Evolutionary conservation across 2,329 filamentous ascomycete species (phyloP).

Genomic region (Atkinsonella hypoxylon): DNA sequence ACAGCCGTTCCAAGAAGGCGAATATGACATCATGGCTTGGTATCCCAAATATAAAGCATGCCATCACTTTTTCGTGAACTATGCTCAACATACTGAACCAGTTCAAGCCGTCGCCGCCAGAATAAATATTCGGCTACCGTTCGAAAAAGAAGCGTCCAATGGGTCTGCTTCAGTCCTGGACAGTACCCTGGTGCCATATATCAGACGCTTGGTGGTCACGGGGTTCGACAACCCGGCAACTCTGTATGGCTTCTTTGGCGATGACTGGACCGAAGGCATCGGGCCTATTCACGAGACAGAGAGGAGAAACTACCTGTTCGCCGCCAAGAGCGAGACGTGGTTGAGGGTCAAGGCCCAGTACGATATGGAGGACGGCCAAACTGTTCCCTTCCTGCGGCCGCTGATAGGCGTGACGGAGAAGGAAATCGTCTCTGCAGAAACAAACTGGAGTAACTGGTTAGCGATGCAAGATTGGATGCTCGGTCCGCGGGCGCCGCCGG

Average conservation of each 20-base stretch:
- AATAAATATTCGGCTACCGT: slow-evolving; percentile 84
- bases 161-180: not conserved
- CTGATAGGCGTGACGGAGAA: slow-evolving; percentile 63
- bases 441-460: slow-evolving; percentile 86
- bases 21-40: slow-evolving; percentile 83
- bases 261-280: slow-evolving; percentile 74
- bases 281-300: slow-evolving; percentile 79
- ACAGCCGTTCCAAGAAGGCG: slow-evolving; percentile 31
- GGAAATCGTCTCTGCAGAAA: slow-evolving; percentile 75
- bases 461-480: slow-evolving; percentile 99
- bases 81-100: slow-evolving; percentile 70
- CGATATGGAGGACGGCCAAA: slow-evolving; percentile 74
- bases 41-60: slow-evolving; percentile 85
- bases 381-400: slow-evolving; percentile 75
- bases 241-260: slow-evolving; percentile 94
- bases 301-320: slow-evolving; percentile 87
- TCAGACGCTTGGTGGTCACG: slow-evolving; percentile 80
- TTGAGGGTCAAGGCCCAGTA: slow-evolving; percentile 80
- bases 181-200: slow-evolving; percentile 60
- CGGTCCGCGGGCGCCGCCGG: slow-evolving; percentile 57
- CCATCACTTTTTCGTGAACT: slow-evolving; percentile 80
- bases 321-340: slow-evolving; percentile 88
- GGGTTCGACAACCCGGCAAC: slow-evolving; percentile 80
- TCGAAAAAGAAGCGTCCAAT: slow-evolving; percentile 45
- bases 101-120: slow-evolving; percentile 85